Percentiles rank a stretch among this genome's conserved stretches.
Evolutionary conservation across 2,329 filamentous ascomycete species (phyloP).

Genomic region (Blastomyces percursus): DNA sequence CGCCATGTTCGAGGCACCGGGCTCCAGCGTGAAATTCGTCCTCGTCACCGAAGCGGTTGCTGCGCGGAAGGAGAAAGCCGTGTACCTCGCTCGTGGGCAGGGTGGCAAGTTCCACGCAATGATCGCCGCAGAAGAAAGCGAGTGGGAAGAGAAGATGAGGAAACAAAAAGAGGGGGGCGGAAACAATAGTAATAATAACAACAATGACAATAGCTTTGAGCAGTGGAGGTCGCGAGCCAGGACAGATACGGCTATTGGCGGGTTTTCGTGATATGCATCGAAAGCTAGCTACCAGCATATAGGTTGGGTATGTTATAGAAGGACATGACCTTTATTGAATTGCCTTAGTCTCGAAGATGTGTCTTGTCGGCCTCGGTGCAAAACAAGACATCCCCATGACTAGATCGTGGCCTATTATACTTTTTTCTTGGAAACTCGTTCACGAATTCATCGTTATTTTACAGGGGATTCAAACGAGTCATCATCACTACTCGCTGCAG

Average conservation of each 20-base stretch:
- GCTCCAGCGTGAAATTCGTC: constrained; percentile 55
- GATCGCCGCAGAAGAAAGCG: constrained; percentile 41
- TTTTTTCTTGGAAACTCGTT: neutral
- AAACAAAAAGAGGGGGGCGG: constrained; percentile 24
- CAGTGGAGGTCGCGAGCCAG: constrained; percentile 35
- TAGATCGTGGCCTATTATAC: neutral
- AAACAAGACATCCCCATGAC: neutral
- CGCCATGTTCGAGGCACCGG: constrained; percentile 69
- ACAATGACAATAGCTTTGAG: constrained; percentile 30
- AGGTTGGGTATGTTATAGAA: neutral
- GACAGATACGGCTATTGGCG: constrained; percentile 20
- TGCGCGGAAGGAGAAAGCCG: constrained; percentile 45
- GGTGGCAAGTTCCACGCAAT: constrained; percentile 41
- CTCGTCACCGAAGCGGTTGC: constrained; percentile 62
- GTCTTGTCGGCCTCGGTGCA: neutral
- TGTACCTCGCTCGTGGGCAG: constrained; percentile 43
- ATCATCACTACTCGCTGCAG: neutral
- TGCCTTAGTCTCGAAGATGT: neutral
- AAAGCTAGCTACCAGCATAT: neutral
- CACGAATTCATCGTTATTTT: neutral
- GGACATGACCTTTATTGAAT: neutral
- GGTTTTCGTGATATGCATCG: constrained; percentile 4
- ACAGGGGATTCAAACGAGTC: neutral
- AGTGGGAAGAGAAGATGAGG: constrained; percentile 36
- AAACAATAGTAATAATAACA: constrained; percentile 9